Base-by-base conservation (phyloP, 23 red algal species). In the Gracilaria gracilis region DNA sequence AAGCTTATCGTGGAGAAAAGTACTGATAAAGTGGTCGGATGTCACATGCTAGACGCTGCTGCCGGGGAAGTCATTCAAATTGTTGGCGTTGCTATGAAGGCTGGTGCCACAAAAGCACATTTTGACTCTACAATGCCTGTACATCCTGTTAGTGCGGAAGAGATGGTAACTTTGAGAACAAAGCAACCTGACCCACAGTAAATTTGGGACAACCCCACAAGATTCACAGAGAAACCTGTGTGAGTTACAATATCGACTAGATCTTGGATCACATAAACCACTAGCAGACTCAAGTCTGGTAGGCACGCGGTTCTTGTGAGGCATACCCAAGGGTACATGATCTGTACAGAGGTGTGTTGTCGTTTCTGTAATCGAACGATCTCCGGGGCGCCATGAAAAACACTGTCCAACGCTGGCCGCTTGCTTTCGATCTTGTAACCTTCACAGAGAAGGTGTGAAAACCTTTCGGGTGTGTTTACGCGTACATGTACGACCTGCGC, bases 121-220 rank as follows among this genome's bases (percentile, higher is more conserved):
- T 99, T 99, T 75, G 97, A 99, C 66, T 24, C 91, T 11, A 95
- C 94, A n/a, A 96, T 99, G 84, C 91, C 94, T 4, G 94, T 99
- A 25, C 97, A 99, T 61, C 97, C 97, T 17, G 95, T 95, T 12
- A 91, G 89, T 61, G 94, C 97, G 0, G 97, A 99, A 80, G 97
- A 99, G 79, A 71, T 99, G 15, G 97, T 99, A 11, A 96, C 97
- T 23, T 57, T 99, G 91, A 93, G 92, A 15, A 91, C 87, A 6
- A 84, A 92, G 83, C 57, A 75, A 54, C 71, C 81, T 34, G 79
- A 93, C 24, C 80, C 80, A 74, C 80, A 84, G 47, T 80, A 57
- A 78, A 31, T 28, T 19, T 55, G 2, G 51, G 51, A 55, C 17
- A 55, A 15, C 51, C 51, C 51, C 16, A 15, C n/a, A n/a, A n/a